Base-by-base conservation (phyloP, 305 asterid genomes). In the Fraxinus platypoda region DNA sequence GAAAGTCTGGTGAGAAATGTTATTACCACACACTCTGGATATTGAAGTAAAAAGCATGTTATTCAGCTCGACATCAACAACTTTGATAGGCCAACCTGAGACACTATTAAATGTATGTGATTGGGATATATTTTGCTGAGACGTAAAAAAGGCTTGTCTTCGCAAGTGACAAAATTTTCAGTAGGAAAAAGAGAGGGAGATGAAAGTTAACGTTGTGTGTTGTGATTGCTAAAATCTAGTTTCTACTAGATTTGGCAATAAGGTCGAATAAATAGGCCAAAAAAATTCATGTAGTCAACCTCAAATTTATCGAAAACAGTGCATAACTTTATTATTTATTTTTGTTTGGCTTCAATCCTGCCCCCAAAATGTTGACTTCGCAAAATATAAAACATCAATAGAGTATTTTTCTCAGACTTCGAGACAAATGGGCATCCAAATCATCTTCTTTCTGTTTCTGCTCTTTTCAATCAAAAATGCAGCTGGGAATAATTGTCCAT, bases 401-500 rank as follows among this genome's bases (percentile, higher is more conserved):
- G 46, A 38, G 12, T 38, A 38, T 38, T 8, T 38, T 38, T 38
- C 46, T 38, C 3, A 8, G 46, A 38, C 46, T 38, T 38, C 7
- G 46, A 38, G 12, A 38, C 13, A 38, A 38, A 38, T 38, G 46
- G 46, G 46, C 46, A 78, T 62, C 73, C 74, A 75, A 33, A 12
- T 23, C 31, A 70, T 21, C 74, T 30, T 78, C 49, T 66, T 83
- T 34, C 8, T 78, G 73, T 76, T 87, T 79, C 64, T 62, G 1
- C 68, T 82, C 77, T 30, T 80, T 25, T 57, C 76, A 43, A 21
- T 54, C 26, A 76, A 59, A 8, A 74, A 80, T 38, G 83, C 84
- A 30, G 41, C 31, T 31, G 35, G 17, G 7, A 74, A 74, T 41
- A 25, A 75, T 52, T 85, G 87, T 64, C 83, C 76, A 52, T 2